These are phyloP conservation scores for Aspergillus clavatus DNA, from an alignment of 2,329 filamentous ascomycete species.

Conservation along the genomic window DNA sequence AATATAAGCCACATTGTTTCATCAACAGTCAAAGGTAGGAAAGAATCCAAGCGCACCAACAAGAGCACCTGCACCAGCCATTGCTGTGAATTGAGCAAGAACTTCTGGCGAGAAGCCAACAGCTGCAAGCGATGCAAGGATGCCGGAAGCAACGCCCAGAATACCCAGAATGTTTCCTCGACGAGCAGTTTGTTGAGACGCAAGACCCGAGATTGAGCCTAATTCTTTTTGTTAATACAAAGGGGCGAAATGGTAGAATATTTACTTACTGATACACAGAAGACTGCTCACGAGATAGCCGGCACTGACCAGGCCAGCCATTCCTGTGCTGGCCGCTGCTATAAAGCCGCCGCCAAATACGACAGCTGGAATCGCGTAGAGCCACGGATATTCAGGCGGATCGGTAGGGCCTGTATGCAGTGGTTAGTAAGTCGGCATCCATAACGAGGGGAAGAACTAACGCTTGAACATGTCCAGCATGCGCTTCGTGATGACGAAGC, in stretches of 20 bases:
- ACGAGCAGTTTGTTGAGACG: conserved; percentile 75
- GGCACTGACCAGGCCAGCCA: conserved; percentile 78
- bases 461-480: conserved; percentile 92
- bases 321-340: conserved; percentile 72
- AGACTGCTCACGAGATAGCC: conserved; percentile 82
- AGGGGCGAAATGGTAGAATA: not conserved
- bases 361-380: conserved; percentile 72
- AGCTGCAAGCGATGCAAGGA: conserved; percentile 74
- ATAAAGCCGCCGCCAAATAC: conserved; percentile 78
- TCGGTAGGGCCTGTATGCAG: conserved; percentile 63
- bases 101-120: conserved; percentile 77
- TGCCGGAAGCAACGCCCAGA: conserved; percentile 75
- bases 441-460: conserved; percentile 29
- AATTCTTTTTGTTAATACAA: conserved; percentile 1
- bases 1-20: conserved; percentile 5
- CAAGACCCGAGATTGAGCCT: conserved; percentile 69
- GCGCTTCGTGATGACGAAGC: conserved; percentile 85
- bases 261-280: conserved; percentile 63
- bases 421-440: conserved; percentile 21
- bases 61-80: conserved; percentile 67
- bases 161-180: conserved; percentile 84
- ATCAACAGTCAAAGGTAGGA: not conserved
- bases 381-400: conserved; percentile 81
- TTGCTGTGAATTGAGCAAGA: conserved; percentile 70
- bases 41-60: conserved; percentile 41